phyloP scores from a whole-genome alignment of 139 green algal species.

The Penium margaritaceum region DNA sequence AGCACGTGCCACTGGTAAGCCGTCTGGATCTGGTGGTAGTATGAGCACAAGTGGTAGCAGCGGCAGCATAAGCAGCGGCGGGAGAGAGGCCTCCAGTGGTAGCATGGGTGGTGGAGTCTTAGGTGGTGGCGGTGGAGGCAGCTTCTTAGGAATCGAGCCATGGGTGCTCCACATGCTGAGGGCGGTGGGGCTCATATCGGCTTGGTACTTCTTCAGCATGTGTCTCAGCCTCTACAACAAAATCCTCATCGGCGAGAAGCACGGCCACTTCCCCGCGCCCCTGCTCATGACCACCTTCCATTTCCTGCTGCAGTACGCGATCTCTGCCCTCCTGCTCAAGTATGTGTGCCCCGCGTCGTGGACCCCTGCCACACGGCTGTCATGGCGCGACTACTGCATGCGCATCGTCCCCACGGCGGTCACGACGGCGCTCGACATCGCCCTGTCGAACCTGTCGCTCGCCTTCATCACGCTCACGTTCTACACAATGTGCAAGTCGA shows the following conservation, averaged over 20 bases:
- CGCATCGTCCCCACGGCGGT: constrained; percentile 77
- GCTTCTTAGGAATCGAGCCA: too few species aligned
- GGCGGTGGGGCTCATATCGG: too few species aligned
- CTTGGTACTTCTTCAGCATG: too few species aligned
- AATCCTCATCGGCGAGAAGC: constrained; percentile 30
- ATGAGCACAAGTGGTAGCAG: too few species aligned
- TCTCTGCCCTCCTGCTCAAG: constrained; percentile 8
- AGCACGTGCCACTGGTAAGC: too few species aligned
- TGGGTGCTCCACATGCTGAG: too few species aligned
- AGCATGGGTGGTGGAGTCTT: too few species aligned
- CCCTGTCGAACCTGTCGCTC: constrained; percentile 81
- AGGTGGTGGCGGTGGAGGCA: too few species aligned
- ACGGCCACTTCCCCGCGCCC: constrained; percentile 33
- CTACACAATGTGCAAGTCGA: constrained; percentile 42
- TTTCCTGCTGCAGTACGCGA: constrained; percentile 33
- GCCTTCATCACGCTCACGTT: constrained; percentile 42
- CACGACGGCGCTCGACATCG: constrained; percentile 78
- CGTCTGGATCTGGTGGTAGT: too few species aligned
- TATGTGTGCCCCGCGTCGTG: background rate
- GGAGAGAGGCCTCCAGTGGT: too few species aligned
- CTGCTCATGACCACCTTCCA: constrained; percentile 44
- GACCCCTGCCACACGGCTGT: background rate
- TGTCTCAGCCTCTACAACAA: too few species aligned
- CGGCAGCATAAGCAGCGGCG: too few species aligned
- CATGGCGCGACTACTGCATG: constrained; percentile 28